Conservation (phyloP, 2,329 filamentous ascomycete genomes). For the Pseudocercospora pini-densiflorae region DNA sequence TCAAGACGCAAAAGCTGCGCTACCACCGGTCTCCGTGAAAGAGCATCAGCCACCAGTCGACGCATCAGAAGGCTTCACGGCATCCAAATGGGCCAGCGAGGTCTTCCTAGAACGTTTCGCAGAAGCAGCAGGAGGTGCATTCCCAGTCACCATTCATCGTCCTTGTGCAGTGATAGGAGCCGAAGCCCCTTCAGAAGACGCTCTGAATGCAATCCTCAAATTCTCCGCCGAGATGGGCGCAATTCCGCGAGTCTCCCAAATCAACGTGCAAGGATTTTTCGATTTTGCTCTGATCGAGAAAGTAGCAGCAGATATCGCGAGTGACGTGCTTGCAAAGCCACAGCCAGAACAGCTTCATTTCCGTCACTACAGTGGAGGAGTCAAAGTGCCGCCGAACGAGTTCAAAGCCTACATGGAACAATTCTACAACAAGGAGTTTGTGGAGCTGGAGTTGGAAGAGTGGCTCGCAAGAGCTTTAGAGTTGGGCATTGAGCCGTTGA, state of each 20-base stretch:
- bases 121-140: neutral
- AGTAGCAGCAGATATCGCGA: slow-evolving; percentile 15
- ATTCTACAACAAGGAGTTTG: slow-evolving; percentile 17
- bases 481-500: slow-evolving; percentile 25
- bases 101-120: slow-evolving; percentile 20
- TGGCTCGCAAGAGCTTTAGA: slow-evolving; percentile 21
- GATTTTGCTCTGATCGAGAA: slow-evolving; percentile 22
- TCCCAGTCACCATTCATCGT: slow-evolving; percentile 25
- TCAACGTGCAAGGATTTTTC: slow-evolving; percentile 20
- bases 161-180: slow-evolving; percentile 24
- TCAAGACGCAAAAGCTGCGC: slow-evolving; percentile 12
- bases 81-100: slow-evolving; percentile 27
- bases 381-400: slow-evolving; percentile 18
- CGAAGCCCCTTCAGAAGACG: slow-evolving; percentile 23
- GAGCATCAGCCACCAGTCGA: slow-evolving; percentile 8
- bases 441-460: slow-evolving; percentile 22
- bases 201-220: slow-evolving; percentile 24
- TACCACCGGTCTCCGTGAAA: slow-evolving; percentile 19
- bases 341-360: slow-evolving; percentile 15
- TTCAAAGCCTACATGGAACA: slow-evolving; percentile 18
- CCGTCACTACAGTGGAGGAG: slow-evolving; percentile 23
- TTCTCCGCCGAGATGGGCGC: slow-evolving; percentile 21
- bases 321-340: neutral
- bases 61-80: slow-evolving; percentile 26
- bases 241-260: slow-evolving; percentile 17